Conservation (phyloP, 345 rosid genomes). For the Carallia brachiata region DNA sequence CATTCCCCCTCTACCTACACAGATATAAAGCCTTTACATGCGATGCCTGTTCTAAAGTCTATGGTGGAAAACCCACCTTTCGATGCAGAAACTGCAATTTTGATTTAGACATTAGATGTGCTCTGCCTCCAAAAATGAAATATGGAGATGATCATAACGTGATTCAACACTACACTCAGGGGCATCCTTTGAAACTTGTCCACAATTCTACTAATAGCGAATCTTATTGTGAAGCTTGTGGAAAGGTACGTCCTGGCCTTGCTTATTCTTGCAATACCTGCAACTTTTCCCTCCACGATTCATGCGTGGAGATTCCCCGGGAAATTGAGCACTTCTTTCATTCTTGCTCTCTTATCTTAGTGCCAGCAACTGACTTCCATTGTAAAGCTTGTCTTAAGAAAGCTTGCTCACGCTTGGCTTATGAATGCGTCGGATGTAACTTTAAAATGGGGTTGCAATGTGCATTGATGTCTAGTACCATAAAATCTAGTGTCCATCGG, state of each 20-base stretch:
- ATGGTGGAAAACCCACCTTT: not conserved
- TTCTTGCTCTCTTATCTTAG: slow-evolving; percentile 7
- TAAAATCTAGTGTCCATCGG: not conserved
- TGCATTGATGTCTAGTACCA: slow-evolving; percentile 6
- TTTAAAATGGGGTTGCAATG: slow-evolving; percentile 9
- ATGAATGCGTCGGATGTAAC: not conserved
- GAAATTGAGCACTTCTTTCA: slow-evolving; percentile 8
- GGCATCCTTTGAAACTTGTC: slow-evolving; percentile 8
- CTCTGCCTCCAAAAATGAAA: not conserved
- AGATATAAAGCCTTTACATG: too few species aligned
- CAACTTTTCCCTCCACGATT: not conserved
- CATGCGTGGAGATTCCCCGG: slow-evolving; percentile 5
- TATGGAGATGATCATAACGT: not conserved
- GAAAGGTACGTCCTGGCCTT: not conserved
- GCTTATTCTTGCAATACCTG: slow-evolving; percentile 5
- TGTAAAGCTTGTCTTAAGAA: not conserved
- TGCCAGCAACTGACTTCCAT: not conserved
- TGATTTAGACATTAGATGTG: not conserved
- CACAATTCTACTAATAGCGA: not conserved
- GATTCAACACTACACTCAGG: slow-evolving; percentile 14
- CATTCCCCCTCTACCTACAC: too few species aligned
- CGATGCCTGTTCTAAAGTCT: too few species aligned
- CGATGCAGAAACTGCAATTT: not conserved
- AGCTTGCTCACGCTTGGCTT: slow-evolving; percentile 1
- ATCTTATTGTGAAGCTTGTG: not conserved